These are phyloP conservation scores for Vitis labrusca DNA, from an alignment of 164 flowering plant genomes.

Conservation along the genomic window DNA sequence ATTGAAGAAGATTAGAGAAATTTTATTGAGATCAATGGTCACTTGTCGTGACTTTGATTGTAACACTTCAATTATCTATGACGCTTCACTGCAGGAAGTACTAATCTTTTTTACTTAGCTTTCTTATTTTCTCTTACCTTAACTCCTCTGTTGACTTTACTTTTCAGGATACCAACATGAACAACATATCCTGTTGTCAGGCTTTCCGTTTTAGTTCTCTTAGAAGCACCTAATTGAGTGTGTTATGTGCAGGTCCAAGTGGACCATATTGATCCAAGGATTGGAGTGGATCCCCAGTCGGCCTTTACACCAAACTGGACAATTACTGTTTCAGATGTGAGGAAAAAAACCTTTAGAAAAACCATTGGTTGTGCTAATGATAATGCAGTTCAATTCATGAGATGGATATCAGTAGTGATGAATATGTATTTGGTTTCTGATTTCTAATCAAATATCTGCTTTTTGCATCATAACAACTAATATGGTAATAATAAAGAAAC, in stretches of 20 bases:
- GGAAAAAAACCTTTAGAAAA: constrained; percentile 12
- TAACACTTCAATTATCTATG: no score
- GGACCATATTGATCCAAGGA: constrained; percentile 28
- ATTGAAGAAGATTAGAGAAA: no score
- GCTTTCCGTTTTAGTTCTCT: not conserved
- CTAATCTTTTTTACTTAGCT: no score
- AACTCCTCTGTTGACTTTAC: no score
- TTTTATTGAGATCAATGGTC: no score
- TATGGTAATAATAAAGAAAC: no score
- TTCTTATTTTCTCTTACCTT: no score
- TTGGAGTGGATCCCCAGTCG: constrained; percentile 21
- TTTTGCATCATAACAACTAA: no score
- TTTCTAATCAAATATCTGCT: not conserved
- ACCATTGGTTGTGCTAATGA: not conserved
- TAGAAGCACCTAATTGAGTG: constrained; percentile 7
- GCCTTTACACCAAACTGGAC: constrained; percentile 41
- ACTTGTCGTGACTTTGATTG: no score
- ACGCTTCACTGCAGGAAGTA: no score
- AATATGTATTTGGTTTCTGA: not conserved
- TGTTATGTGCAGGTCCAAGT: constrained; percentile 39
- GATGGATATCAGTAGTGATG: not conserved
- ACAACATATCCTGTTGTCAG: no score
- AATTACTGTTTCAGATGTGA: constrained; percentile 58
- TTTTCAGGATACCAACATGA: no score
- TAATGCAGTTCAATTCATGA: not conserved